phyloP scores from a whole-genome alignment of 2,329 filamentous ascomycete genomes.

The Hypocreales sp. region DNA sequence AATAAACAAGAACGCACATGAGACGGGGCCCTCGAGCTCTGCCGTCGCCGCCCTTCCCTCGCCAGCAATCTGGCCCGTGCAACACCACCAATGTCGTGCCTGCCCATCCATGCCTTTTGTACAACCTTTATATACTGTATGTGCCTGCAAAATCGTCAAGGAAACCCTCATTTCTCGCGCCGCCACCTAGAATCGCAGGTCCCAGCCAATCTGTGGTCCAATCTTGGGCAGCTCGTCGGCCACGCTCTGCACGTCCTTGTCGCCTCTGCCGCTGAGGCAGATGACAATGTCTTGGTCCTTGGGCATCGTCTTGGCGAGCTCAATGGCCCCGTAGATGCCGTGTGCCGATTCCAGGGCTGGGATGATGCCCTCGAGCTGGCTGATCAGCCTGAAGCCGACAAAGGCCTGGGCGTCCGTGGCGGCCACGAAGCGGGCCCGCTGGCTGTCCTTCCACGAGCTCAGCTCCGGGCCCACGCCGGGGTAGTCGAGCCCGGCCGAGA shows the following conservation, averaged over 20 bases:
- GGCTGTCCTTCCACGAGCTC: constrained; percentile 78
- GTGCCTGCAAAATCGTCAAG: too few species aligned
- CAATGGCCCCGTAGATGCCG: constrained; percentile 75
- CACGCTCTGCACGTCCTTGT: constrained; percentile 98
- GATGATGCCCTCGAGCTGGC: constrained; percentile 88
- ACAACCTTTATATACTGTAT: too few species aligned
- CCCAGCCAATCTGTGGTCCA: constrained; percentile 75
- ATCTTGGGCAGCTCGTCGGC: constrained; percentile 83
- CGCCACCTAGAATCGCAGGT: constrained; percentile 40
- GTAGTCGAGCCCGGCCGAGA: constrained; percentile 93
- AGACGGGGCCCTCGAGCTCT: too few species aligned
- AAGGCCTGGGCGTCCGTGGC: constrained; percentile 89
- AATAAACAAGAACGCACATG: too few species aligned
- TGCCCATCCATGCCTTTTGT: too few species aligned
- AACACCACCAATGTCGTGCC: too few species aligned
- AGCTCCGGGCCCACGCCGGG: constrained; percentile 93
- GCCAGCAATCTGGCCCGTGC: too few species aligned
- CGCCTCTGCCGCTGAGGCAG: constrained; percentile 80
- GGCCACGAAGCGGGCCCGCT: constrained; percentile 74
- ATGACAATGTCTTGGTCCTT: constrained; percentile 86
- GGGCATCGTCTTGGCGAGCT: constrained; percentile 84
- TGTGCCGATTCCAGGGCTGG: constrained; percentile 89
- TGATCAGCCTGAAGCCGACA: constrained; percentile 68
- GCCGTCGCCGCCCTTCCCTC: too few species aligned
- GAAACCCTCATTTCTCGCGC: too few species aligned